phyloP scores from a whole-genome alignment of 2,329 filamentous ascomycete species.

The Ophioceras dolichostomum region DNA sequence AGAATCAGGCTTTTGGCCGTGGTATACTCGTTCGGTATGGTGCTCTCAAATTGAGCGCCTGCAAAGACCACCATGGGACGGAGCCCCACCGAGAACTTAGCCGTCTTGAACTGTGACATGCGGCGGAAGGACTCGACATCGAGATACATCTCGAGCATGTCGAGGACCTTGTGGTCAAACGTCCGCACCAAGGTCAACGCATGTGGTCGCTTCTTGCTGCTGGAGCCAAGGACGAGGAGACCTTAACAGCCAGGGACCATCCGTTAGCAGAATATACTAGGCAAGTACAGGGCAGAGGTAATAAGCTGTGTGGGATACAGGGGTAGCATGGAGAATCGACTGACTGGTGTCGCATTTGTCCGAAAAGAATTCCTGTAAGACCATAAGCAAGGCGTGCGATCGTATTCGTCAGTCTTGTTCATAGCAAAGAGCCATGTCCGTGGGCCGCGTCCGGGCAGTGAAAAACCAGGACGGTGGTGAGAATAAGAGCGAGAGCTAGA shows the following conservation, averaged over 20 bases:
- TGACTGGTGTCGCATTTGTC: slow-evolving; percentile 83
- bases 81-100: slow-evolving; percentile 62
- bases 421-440: too few species aligned
- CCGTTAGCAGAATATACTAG: too few species aligned
- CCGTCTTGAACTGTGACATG: slow-evolving; percentile 62
- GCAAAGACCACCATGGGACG: slow-evolving; percentile 89
- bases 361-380: slow-evolving; percentile 74
- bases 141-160: slow-evolving; percentile 87
- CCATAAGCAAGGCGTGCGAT: background rate
- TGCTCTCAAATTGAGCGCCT: slow-evolving; percentile 76
- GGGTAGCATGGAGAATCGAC: too few species aligned
- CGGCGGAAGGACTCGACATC: slow-evolving; percentile 60
- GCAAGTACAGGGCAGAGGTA: too few species aligned
- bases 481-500: background rate
- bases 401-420: background rate
- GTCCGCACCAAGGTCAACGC: slow-evolving; percentile 71
- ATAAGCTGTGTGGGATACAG: too few species aligned
- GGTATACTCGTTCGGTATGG: slow-evolving; percentile 66
- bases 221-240: slow-evolving; percentile 69
- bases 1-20: slow-evolving; percentile 77
- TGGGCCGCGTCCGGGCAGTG: background rate
- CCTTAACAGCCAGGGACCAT: too few species aligned
- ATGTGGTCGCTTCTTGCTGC: slow-evolving; percentile 93
- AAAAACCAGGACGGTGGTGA: background rate
- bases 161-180: slow-evolving; percentile 77